Conservation (phyloP, 1,139 yeast genomes). For the Protomyces pachydermus region DNA sequence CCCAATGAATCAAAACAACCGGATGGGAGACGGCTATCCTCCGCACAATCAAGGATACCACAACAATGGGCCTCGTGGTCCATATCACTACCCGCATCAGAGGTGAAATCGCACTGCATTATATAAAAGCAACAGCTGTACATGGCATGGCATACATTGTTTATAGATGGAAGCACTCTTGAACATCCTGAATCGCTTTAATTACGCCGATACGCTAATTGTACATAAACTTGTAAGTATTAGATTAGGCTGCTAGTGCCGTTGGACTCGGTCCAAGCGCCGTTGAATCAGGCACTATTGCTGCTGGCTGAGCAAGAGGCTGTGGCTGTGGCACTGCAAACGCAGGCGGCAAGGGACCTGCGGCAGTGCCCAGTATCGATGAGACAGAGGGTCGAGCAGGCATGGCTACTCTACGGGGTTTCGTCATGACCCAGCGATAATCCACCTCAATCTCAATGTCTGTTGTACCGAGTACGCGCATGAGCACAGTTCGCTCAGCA, state of each 20-base stretch:
- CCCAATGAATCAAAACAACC: not conserved
- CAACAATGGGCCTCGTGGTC: not conserved
- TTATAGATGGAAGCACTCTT: too few relatives aligned
- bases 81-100: not conserved
- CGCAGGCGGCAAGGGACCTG: not conserved
- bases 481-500: slow-evolving; percentile 5
- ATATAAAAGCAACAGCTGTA: not conserved
- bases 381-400: not conserved
- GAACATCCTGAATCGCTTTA: too few relatives aligned
- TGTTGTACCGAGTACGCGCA: slow-evolving; percentile 11
- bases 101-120: not conserved
- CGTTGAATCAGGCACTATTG: not conserved
- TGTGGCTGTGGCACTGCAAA: not conserved
- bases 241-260: too few relatives aligned
- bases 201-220: too few relatives aligned
- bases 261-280: too few relatives aligned
- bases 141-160: not conserved
- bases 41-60: not conserved
- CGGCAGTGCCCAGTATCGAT: not conserved
- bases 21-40: not conserved
- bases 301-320: not conserved
- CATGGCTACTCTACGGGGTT: not conserved
- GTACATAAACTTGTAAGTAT: too few relatives aligned
- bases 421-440: slow-evolving; percentile 17
- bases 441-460: slow-evolving; percentile 12